Evolutionary conservation across 192 early-diverging fungal species (phyloP).

Genomic region (Backusella sp.): DNA sequence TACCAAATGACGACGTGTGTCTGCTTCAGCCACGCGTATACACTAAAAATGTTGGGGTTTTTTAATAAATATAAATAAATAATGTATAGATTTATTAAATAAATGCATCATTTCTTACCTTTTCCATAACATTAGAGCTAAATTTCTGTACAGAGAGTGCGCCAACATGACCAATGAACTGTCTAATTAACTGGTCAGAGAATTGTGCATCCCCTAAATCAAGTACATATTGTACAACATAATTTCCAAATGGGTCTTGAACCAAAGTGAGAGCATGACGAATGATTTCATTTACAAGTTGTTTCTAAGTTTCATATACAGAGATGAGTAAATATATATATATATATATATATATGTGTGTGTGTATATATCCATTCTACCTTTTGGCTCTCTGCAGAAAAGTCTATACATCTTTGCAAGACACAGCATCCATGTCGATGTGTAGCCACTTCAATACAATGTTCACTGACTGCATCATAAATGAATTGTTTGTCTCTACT

Average conservation of each 20-base stretch:
- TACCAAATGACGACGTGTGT: slow-evolving; percentile 69
- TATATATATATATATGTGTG: not conserved
- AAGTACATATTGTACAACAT: slow-evolving; percentile 89
- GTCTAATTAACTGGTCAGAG: slow-evolving; percentile 69
- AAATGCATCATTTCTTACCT: slow-evolving; percentile 44
- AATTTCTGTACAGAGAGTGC: slow-evolving; percentile 84
- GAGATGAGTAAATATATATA: not conserved
- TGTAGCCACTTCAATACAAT: slow-evolving; percentile 82
- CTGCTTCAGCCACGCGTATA: slow-evolving; percentile 72
- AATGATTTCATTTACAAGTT: slow-evolving; percentile 76
- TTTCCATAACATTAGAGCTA: slow-evolving; percentile 91
- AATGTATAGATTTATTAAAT: too few species aligned
- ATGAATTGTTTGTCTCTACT: slow-evolving; percentile 84
- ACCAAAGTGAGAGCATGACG: slow-evolving; percentile 72
- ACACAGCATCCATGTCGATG: slow-evolving; percentile 92
- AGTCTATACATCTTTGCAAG: slow-evolving; percentile 87
- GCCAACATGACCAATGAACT: slow-evolving; percentile 74
- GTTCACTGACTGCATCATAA: slow-evolving; percentile 74
- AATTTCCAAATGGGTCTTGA: slow-evolving; percentile 89
- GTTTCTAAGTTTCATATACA: slow-evolving; percentile 36
- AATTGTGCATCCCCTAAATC: slow-evolving; percentile 69
- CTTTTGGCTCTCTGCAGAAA: slow-evolving; percentile 70
- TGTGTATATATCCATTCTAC: not conserved
- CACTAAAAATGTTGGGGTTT: slow-evolving; percentile 51
- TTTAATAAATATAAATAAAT: slow-evolving; percentile 16